phyloP scores from a whole-genome alignment of 2,329 filamentous ascomycete genomes.

The Microdochium paspali region DNA sequence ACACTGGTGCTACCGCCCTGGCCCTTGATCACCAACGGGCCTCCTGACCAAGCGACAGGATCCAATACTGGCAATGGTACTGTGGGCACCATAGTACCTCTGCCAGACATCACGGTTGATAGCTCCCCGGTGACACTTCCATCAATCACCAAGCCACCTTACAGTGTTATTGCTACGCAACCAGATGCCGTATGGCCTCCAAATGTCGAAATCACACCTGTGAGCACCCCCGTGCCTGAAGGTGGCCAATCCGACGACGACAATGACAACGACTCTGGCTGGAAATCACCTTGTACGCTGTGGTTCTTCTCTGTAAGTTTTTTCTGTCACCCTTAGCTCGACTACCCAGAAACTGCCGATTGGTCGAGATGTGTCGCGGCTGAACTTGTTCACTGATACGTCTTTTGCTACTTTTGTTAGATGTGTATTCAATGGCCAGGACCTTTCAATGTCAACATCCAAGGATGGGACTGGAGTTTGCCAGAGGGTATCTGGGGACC shows the following conservation, averaged over 20 bases:
- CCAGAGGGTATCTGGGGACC: too few species aligned
- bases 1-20: constrained; percentile 2
- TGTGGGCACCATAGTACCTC: too few species aligned
- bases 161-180: not conserved
- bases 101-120: not conserved
- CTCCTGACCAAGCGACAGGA: too few species aligned
- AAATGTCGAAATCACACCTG: not conserved
- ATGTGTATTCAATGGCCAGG: too few species aligned
- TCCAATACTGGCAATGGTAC: too few species aligned
- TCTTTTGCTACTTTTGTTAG: too few species aligned
- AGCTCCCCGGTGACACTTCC: not conserved
- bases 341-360: too few species aligned
- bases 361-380: too few species aligned
- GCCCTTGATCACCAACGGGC: constrained; percentile 2
- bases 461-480: too few species aligned
- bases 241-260: constrained; percentile 1
- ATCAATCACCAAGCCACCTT: not conserved
- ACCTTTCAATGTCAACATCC: too few species aligned
- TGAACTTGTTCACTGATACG: too few species aligned
- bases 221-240: not conserved
- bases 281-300: constrained; percentile 1
- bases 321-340: too few species aligned
- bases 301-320: constrained; percentile 4
- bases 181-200: not conserved
- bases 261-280: not conserved